A percentile compares a stretch with the other conserved stretches of the same genome.
These are phyloP conservation scores for Blastomyces silverae DNA, from an alignment of 2,329 filamentous ascomycete species.

Conservation along the genomic window DNA sequence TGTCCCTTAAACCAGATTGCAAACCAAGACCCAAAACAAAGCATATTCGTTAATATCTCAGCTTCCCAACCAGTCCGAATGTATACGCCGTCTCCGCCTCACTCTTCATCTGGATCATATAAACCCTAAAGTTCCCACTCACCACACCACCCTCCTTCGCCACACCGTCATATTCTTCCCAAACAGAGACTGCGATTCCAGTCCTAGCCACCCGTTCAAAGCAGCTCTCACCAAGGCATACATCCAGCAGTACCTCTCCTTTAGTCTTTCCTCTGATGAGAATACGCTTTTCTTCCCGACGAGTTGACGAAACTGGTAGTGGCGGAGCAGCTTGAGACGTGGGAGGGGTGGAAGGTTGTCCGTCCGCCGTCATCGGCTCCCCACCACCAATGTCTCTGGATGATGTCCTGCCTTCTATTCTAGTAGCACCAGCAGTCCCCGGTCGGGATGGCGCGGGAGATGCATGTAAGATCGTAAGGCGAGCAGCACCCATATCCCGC, in stretches of 20 bases:
- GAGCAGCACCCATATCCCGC: slow-evolving; percentile 83
- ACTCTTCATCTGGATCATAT: slow-evolving; percentile 58
- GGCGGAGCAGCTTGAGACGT: slow-evolving; percentile 21
- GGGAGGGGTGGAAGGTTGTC: not conserved
- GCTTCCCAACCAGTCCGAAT: slow-evolving; percentile 48
- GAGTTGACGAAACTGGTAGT: slow-evolving; percentile 34
- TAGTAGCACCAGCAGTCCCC: slow-evolving; percentile 35
- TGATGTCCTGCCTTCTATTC: not conserved
- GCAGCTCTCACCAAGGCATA: slow-evolving; percentile 73
- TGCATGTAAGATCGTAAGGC: slow-evolving; percentile 67
- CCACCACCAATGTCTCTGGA: not conserved
- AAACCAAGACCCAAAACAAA: not conserved
- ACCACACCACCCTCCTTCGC: slow-evolving; percentile 54
- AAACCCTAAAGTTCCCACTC: slow-evolving; percentile 51
- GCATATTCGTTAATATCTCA: slow-evolving; percentile 40
- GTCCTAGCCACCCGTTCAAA: slow-evolving; percentile 77
- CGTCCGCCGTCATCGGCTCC: not conserved
- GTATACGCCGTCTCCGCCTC: slow-evolving; percentile 51
- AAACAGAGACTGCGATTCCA: slow-evolving; percentile 82
- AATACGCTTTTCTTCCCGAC: slow-evolving; percentile 75
- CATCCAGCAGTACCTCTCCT: slow-evolving; percentile 66
- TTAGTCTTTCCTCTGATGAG: slow-evolving; percentile 65
- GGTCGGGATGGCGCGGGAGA: slow-evolving; percentile 29
- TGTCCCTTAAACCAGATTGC: not conserved
- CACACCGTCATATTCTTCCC: slow-evolving; percentile 64